Evolutionary conservation across 192 early-diverging fungal species (phyloP), one percentile per base, ranked within the genome.

Genomic region (Coemansia sp.): DNA sequence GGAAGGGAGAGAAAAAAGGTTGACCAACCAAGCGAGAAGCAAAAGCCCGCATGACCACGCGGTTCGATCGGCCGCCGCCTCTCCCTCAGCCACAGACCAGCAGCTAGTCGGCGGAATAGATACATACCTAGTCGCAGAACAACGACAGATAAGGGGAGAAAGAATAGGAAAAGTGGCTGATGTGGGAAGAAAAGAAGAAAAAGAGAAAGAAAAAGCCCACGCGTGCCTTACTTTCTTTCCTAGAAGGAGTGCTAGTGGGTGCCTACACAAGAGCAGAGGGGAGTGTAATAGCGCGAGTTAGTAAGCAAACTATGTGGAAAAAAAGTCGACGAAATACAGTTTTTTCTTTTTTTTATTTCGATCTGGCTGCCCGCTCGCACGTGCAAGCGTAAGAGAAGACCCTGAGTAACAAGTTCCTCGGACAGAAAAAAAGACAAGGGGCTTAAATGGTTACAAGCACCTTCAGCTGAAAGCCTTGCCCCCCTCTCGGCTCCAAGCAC

Each of bases 401-500:
- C 51, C 51, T 54, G 51, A 54, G 5, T 12, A 51, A 9, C 47
- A 29, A 12, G 47, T 14, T 24, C 15, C n/a, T n/a, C n/a, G 47
- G 29, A 27, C 51, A 29, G 51, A 54, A 54, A 54, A 54, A 54
- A 25, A 25, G 51, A 17, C 12, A 27, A 17, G 20, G 45, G 22
- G 19, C 22, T 5, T 22, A 36, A 35, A 22, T 35, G 14, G 53
- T 46, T 60, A 58, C 46, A 71, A 46, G 57, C 42, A 62, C 60
- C 25, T 41, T 62, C 60, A 62, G 60, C 60, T 62, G 60, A 62
- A 62, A 62, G 60, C 29, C 41, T 5, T 10, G 25, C 25, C 47
- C 19, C 25, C 25, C 24, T 11, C 43, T 24, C 1, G 15, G 20
- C 20, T 20, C 4, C 4, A 25, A 2, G 4, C 24, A 27, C 10